Conservation (phyloP, 1,139 yeast species). For the Hansenula sp. region DNA sequence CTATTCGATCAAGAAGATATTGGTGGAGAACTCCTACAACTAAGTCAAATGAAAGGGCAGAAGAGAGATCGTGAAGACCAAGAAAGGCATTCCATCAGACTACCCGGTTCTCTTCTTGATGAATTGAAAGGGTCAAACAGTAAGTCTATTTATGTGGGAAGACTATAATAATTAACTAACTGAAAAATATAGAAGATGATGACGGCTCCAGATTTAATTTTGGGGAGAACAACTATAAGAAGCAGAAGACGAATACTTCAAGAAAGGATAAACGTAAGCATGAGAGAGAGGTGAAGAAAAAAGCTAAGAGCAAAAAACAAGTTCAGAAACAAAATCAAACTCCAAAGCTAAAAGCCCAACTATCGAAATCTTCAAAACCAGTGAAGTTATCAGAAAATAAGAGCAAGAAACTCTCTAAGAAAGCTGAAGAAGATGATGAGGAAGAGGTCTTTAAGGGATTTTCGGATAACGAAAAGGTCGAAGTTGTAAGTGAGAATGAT, state of each 20-base stretch:
- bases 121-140: constrained; percentile 51
- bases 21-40: too few relatives aligned
- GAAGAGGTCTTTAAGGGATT: constrained; percentile 8
- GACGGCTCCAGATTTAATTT: constrained; percentile 32
- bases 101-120: constrained; percentile 68
- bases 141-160: constrained; percentile 17
- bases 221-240: constrained; percentile 15
- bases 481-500: constrained; percentile 24
- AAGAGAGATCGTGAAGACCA: constrained; percentile 6
- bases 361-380: constrained; percentile 4
- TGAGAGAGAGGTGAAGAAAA: constrained; percentile 47
- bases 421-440: constrained; percentile 15
- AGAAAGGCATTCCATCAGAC: constrained; percentile 46
- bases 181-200: constrained; percentile 7
- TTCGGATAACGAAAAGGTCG: constrained; percentile 20
- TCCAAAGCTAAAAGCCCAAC: constrained; percentile 7
- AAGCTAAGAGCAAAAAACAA: constrained; percentile 27
- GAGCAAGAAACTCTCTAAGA: constrained; percentile 19
- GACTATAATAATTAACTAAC: background rate
- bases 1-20: background rate
- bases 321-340: constrained; percentile 15
- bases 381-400: constrained; percentile 9
- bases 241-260: constrained; percentile 34
- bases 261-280: constrained; percentile 58
- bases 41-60: background rate